Evolutionary conservation across 2,329 filamentous ascomycete species (phyloP).

Genomic region (Botrytis deweyae): DNA sequence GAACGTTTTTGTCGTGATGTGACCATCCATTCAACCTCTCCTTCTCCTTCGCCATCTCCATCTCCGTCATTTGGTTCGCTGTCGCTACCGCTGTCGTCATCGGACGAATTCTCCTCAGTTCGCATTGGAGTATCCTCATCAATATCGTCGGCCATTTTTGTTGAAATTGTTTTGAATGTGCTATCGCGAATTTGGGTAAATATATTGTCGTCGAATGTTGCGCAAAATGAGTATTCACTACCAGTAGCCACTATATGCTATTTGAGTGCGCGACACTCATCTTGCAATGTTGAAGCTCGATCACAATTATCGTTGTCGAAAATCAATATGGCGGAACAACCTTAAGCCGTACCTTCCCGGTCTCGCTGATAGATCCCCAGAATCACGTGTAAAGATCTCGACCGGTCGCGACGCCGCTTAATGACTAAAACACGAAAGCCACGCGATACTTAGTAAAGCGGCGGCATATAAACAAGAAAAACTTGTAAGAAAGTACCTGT

Average conservation of each 20-base stretch:
- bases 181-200: background rate
- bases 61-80: constrained; percentile 25
- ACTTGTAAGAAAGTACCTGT: background rate
- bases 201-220: background rate
- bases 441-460: background rate
- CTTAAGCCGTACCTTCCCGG: background rate
- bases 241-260: background rate
- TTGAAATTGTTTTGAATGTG: background rate
- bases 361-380: background rate
- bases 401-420: background rate
- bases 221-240: background rate
- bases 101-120: constrained; percentile 27
- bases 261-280: background rate
- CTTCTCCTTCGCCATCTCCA: constrained; percentile 32
- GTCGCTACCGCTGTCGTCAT: constrained; percentile 24
- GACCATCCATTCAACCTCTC: constrained; percentile 64
- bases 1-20: constrained; percentile 72
- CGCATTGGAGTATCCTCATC: constrained; percentile 28
- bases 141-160: constrained; percentile 25
- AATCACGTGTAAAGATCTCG: background rate
- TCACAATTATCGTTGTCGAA: constrained; percentile 10
- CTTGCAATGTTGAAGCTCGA: background rate
- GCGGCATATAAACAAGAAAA: background rate
- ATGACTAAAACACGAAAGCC: background rate
- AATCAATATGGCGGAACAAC: constrained; percentile 7